Base-by-base conservation (phyloP, 1,139 yeast species). In the Kodamaea sp. region DNA sequence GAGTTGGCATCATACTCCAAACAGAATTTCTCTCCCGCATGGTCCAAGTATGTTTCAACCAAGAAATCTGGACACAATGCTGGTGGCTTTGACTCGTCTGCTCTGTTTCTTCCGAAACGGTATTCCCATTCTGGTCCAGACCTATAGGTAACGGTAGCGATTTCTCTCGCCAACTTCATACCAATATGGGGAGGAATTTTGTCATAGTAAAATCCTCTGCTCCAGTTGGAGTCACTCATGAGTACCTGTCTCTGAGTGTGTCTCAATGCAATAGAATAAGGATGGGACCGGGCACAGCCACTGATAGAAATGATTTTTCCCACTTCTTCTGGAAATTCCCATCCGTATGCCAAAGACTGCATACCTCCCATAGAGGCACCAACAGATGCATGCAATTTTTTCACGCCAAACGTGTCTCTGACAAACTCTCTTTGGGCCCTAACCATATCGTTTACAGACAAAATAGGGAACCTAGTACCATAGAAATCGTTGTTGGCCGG, bases 41-140 rank as follows among this genome's bases (percentile, higher is more conserved):
- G 97, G 56, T 89, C 97, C 48, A 89, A 70, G 51, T 89, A 89
- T 0, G 96, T 89, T 59, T 89, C 97, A 31, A 89, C 90, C 40
- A 89, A 63, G 55, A 88, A 89, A 53, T 89, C 97, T 0, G 97
- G 95, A 58, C 97, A 89, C 31, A 90, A 66, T 0, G 96, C 96
- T 1, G 96, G 96, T 5, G 84, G 75, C 41, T 70, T 72, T 5
- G 80, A 65, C 21, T 89, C 92, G 55, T 87, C 92, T 0, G 95
- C 85, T 41, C 97, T 70, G 50, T 84, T 88, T 39, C 95, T 76
- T 2, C 96, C 96, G 59, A 89, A 89, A 39, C 97, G 66, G 47
- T 80, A 78, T 55, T 89, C 97, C 97, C 97, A 89, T 59, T 89
- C 97, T 1, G 97, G 97, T 0, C 97, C 97, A 1, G 95, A 86